Evolutionary conservation across 345 rosid species (phyloP), one percentile per base, ranked within the genome.

Genomic region (Zanthoxylum bungeanum): DNA sequence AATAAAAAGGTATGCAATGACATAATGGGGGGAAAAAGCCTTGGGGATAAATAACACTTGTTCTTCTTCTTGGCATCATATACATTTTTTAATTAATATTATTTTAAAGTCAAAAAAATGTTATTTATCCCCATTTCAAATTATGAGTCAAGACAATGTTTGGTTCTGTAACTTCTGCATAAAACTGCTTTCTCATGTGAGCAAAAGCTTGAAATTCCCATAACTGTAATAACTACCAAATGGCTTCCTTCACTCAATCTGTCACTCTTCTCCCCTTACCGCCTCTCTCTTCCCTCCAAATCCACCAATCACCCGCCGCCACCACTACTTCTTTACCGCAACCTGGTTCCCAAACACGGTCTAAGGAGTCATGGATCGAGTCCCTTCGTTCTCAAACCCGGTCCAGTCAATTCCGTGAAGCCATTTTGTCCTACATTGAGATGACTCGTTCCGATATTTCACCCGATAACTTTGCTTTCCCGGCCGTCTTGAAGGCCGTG

Each of bases 391-490:
- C 84, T 61, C 70, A 78, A 46, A 77, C 87, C 71, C 85, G 90
- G 19, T 83, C 91, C 72, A 83, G 75, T 42, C 84, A 75, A 24
- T 90, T 88, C 73, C 86, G 57, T 17, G 89, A 88, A 75, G 93
- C 97, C 64, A 67, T 91, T 52, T 75, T 81, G 53, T 77, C 89
- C 24, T 93, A 93, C 83, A 66, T 77, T 60, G 73, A 85, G 5
- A 93, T 93, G 94, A 66, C 81, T 66, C 64, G 59, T 46, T 74
- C 83, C 1, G 89, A 83, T 36, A 42, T 85, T 76, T 71, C 75
- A 10, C 93, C 98, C 0, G 93, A 94, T 60, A 81, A 82, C 62
- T 90, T 84, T 7, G 90, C 85, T 34, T 90, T 90, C 86, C 98
- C 98, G 7, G 92, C 90, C 5, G 80, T 86, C 71, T 67, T 92